Conservation (phyloP, 768 basidiomycete genomes). For the Calocybe cyanea region DNA sequence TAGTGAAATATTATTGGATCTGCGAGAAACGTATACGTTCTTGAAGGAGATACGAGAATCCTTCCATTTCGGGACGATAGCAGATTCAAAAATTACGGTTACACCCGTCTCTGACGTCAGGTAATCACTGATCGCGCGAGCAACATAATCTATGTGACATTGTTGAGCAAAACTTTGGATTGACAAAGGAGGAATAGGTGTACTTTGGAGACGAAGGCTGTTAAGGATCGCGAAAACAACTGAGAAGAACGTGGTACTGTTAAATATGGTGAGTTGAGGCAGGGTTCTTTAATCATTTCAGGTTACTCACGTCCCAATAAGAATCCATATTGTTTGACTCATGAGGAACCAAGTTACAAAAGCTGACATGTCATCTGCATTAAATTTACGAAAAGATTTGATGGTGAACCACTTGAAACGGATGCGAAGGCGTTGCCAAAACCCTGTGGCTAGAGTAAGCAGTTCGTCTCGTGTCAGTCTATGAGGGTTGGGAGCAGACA, state of each 20-base stretch:
- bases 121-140: constrained; percentile 86
- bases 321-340: constrained; percentile 94
- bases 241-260: constrained; percentile 92
- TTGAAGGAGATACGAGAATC: constrained; percentile 95
- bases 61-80: constrained; percentile 97
- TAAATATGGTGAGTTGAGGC: neutral
- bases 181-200: constrained; percentile 13
- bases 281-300: neutral
- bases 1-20: constrained; percentile 39
- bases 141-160: constrained; percentile 64
- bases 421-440: constrained; percentile 85
- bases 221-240: constrained; percentile 88
- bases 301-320: constrained; percentile 81
- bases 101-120: constrained; percentile 91
- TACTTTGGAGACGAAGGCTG: constrained; percentile 81
- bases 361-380: constrained; percentile 94
- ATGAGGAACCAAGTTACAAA: constrained; percentile 95
- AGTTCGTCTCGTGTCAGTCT: constrained; percentile 89
- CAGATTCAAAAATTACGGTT: constrained; percentile 93
- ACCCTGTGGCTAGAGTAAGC: constrained; percentile 79
- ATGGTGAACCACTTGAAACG: constrained; percentile 99
- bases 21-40: constrained; percentile 90
- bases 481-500: constrained; percentile 71
- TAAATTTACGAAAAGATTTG: constrained; percentile 89
- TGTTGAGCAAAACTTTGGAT: constrained; percentile 2